Evolutionary conservation across 805 yeast genomes (phyloP).

Genomic region (Barnettozyma sucrosica): DNA sequence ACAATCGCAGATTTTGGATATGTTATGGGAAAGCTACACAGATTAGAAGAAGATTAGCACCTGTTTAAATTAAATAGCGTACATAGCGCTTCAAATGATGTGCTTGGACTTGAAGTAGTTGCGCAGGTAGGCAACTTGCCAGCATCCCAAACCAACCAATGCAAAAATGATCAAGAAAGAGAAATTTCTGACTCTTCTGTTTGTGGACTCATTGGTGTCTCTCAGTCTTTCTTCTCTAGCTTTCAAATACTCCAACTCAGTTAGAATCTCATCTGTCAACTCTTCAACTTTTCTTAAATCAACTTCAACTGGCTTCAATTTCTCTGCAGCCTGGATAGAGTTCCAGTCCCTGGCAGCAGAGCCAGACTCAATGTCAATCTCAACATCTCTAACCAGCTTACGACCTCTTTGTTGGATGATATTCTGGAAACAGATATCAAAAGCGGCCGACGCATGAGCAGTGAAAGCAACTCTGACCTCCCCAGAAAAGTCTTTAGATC

Average conservation of each 20-base stretch:
- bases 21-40: slow-evolving; percentile 43
- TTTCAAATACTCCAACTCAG: slow-evolving; percentile 78
- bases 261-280: slow-evolving; percentile 71
- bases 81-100: slow-evolving; percentile 36
- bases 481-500: slow-evolving; percentile 71
- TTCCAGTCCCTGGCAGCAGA: slow-evolving; percentile 98
- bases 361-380: slow-evolving; percentile 90
- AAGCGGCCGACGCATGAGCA: slow-evolving; percentile 72
- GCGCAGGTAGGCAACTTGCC: slow-evolving; percentile 92
- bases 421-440: slow-evolving; percentile 90
- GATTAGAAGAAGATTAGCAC: slow-evolving; percentile 1
- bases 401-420: slow-evolving; percentile 37
- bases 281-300: slow-evolving; percentile 85
- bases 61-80: not conserved
- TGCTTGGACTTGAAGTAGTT: slow-evolving; percentile 86
- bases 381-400: slow-evolving; percentile 61
- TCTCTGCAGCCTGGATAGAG: slow-evolving; percentile 86
- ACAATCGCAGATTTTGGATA: slow-evolving; percentile 43
- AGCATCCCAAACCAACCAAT: slow-evolving; percentile 73
- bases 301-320: slow-evolving; percentile 87
- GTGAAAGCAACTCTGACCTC: slow-evolving; percentile 75
- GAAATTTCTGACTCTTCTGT: slow-evolving; percentile 85
- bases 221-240: slow-evolving; percentile 87
- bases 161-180: slow-evolving; percentile 63
- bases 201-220: slow-evolving; percentile 95